These are phyloP conservation scores for Murraya paniculata DNA, from an alignment of 345 rosid genomes.

Conservation along the genomic window DNA sequence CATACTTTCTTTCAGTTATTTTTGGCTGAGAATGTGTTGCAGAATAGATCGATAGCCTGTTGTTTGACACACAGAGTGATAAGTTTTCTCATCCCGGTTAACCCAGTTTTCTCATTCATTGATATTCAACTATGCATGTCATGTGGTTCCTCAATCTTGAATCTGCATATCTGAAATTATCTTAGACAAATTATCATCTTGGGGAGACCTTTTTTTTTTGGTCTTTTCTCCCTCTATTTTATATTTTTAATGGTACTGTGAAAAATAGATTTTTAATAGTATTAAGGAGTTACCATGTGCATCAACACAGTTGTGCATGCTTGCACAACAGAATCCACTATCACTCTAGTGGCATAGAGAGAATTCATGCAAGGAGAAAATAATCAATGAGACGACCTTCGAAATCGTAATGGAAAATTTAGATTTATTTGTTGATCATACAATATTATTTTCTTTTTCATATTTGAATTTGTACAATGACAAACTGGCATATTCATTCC, in stretches of 20 bases:
- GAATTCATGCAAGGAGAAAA: not conserved
- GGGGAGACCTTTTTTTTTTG: not conserved
- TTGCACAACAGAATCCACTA: not conserved
- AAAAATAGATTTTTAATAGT: not conserved
- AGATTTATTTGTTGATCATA: not conserved
- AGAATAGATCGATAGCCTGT: not conserved
- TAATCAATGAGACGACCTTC: not conserved
- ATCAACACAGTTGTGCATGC: too few relatives aligned
- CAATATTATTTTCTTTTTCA: not conserved
- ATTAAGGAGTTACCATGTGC: not conserved
- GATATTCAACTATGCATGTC: not conserved
- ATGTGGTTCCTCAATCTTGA: not conserved
- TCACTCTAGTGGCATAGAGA: not conserved
- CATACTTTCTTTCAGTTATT: not conserved
- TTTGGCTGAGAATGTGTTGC: not conserved
- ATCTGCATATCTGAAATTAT: not conserved
- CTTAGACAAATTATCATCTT: not conserved
- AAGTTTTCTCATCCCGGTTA: slow-evolving; percentile 2
- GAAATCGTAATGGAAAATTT: not conserved
- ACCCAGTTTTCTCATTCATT: not conserved
- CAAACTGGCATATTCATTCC: not conserved
- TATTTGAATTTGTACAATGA: not conserved
- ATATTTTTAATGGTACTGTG: not conserved
- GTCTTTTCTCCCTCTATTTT: not conserved
- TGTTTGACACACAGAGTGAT: not conserved